Evolutionary conservation across 2,329 filamentous ascomycete species (phyloP), one percentile per base, ranked within the genome.

Genomic region (Mycosphaerella arachidis): DNA sequence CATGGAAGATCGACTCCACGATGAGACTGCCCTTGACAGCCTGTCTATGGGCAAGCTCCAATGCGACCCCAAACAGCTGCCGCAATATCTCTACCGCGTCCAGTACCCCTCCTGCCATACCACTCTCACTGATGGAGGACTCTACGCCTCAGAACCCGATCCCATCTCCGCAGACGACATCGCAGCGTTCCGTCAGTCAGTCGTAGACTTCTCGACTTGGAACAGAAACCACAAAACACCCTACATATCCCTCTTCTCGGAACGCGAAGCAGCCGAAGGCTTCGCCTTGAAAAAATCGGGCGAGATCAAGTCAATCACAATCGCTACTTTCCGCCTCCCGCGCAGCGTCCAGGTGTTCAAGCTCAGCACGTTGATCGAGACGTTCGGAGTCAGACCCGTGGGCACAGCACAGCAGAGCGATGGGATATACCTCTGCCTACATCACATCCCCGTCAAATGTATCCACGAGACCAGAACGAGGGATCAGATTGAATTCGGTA

Each of bases 81-180:
- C 53, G 8, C 35, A 55, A 46, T 46, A 46, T 20, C 53, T 55
- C 35, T 55, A 40, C 31, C 53, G 53, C 8, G 53, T 55, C 9
- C 53, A 55, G 46, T 55, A 45, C 53, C 37, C 53, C 24, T 18
- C 31, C 35, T 55, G 53, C 37, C 24, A 55, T 37, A 55, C 53
- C 35, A 55, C 37, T 24, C 37, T 40, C 18, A 55, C 35, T 7
- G 53, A 45, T 20, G 35, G 46, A 46, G 53, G 53, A 12, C 27
- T 55, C 35, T 29, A 45, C 40, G 53, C 53, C 53, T 31, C 35
- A 18, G 40, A 29, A 20, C 35, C 37, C 18, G 20, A 20, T 8
- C 35, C 37, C 24, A 27, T 55, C 4, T 31, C 53, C 20, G 27
- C 46, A 30, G 53, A 55, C 35, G 37, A 55, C 53, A 40, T 55